Evolutionary conservation across 2,329 filamentous ascomycete species (phyloP).

Genomic region (Fusarium stilboides): DNA sequence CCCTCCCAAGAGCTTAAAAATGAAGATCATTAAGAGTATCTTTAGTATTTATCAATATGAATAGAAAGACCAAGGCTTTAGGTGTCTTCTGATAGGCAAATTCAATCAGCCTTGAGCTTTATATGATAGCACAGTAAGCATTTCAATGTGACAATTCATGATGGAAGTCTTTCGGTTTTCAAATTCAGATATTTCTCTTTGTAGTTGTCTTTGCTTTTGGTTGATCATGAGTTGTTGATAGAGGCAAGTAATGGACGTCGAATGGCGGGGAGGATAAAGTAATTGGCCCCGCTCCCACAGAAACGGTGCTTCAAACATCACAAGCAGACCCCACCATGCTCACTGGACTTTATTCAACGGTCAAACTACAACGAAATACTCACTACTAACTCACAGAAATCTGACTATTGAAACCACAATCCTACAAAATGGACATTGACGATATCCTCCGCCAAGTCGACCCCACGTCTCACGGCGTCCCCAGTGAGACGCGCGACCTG

Average conservation of each 20-base stretch:
- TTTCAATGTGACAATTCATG: too few species aligned
- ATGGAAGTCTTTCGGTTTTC: too few species aligned
- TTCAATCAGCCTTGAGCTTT: too few species aligned
- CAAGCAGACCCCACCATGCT: slow-evolving; percentile 26
- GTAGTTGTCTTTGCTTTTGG: too few species aligned
- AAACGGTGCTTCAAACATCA: slow-evolving; percentile 23
- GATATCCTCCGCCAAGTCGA: slow-evolving; percentile 84
- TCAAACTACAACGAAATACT: slow-evolving; percentile 4
- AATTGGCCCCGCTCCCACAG: slow-evolving; percentile 33
- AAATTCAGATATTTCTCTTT: too few species aligned
- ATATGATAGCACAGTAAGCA: too few species aligned
- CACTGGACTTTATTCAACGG: slow-evolving; percentile 14
- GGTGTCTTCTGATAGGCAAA: too few species aligned
- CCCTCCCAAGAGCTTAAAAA: too few species aligned
- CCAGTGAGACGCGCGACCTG: slow-evolving; percentile 79
- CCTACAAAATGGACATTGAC: slow-evolving; percentile 78
- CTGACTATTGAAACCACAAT: too few species aligned
- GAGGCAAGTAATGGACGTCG: neutral
- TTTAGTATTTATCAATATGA: too few species aligned
- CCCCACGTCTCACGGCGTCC: slow-evolving; percentile 67
- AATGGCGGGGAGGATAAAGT: slow-evolving; percentile 8
- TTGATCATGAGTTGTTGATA: neutral
- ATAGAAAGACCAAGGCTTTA: too few species aligned
- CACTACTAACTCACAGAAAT: neutral
- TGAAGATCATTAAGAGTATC: too few species aligned